These are phyloP conservation scores for Pontederia paniculata DNA, from an alignment of 176 grass and related monocot species.

Conservation along the genomic window DNA sequence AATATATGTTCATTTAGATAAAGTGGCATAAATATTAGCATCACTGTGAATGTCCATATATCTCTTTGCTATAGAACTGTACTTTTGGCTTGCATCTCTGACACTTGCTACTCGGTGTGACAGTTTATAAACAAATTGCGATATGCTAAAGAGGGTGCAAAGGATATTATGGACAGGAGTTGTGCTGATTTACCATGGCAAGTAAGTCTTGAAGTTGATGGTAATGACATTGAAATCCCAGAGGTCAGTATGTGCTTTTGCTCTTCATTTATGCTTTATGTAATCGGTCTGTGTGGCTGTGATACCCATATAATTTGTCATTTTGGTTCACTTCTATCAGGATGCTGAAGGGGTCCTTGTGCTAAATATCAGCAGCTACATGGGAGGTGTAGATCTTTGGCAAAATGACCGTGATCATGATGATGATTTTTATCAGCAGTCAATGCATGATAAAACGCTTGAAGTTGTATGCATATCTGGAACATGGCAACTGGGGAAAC, in stretches of 20 bases:
- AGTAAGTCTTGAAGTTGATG: constrained; percentile 85
- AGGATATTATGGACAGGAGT: constrained; percentile 88
- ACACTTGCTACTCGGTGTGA: neutral
- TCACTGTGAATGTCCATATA: no score
- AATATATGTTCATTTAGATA: no score
- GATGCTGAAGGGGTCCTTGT: constrained; percentile 91
- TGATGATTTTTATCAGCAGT: constrained; percentile 58
- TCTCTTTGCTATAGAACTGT: neutral
- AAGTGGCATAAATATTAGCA: no score
- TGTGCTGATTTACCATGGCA: constrained; percentile 90
- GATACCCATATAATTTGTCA: constrained; percentile 12
- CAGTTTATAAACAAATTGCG: constrained; percentile 95
- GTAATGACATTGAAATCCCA: constrained; percentile 64
- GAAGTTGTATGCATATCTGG: constrained; percentile 94
- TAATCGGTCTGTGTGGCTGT: neutral
- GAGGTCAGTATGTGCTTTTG: constrained; percentile 36
- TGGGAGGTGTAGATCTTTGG: constrained; percentile 97
- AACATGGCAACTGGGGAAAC: constrained; percentile 90
- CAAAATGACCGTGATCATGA: constrained; percentile 58
- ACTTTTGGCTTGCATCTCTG: neutral
- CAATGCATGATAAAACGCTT: constrained; percentile 80
- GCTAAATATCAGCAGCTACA: constrained; percentile 89
- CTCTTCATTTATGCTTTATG: constrained; percentile 15
- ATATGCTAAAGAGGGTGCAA: constrained; percentile 96
- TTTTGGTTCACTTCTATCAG: constrained; percentile 38